Conservation (phyloP, 345 rosid genomes). For the Camelina laxa region DNA sequence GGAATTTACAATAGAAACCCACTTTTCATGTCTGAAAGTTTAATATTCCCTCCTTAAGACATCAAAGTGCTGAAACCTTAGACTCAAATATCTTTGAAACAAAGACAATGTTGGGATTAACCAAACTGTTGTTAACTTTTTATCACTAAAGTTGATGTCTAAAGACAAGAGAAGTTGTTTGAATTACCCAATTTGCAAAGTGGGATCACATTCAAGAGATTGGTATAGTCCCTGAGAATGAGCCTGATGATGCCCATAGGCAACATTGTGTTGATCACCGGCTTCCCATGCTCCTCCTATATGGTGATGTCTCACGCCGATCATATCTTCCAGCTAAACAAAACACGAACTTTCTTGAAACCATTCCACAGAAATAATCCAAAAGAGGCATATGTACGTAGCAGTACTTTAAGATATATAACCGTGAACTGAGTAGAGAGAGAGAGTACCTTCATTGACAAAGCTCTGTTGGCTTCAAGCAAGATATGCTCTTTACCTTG, state of each 20-base stretch:
- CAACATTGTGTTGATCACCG: constrained; percentile 62
- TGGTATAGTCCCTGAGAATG: constrained; percentile 79
- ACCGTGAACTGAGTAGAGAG: neutral
- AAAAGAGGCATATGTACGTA: neutral
- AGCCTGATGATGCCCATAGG: constrained; percentile 65
- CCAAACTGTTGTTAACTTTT: neutral
- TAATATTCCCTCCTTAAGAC: neutral
- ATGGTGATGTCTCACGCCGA: constrained; percentile 56
- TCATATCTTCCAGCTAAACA: constrained; percentile 84
- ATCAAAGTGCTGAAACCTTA: neutral
- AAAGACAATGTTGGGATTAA: constrained; percentile 2
- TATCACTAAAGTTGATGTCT: neutral
- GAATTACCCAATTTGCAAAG: constrained; percentile 89
- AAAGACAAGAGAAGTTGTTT: neutral
- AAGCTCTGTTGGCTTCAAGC: constrained; percentile 85
- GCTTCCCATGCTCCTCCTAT: constrained; percentile 78
- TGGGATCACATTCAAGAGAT: constrained; percentile 88
- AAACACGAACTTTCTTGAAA: constrained; percentile 4
- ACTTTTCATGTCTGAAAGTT: neutral
- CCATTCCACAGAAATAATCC: neutral
- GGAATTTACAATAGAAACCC: neutral
- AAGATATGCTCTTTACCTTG: constrained; percentile 85
- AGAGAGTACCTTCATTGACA: constrained; percentile 72
- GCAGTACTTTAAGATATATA: neutral
- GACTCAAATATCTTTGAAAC: neutral